Conservation (phyloP, 495 filamentous ascomycete genomes). For the Achaetomiella virescens region DNA sequence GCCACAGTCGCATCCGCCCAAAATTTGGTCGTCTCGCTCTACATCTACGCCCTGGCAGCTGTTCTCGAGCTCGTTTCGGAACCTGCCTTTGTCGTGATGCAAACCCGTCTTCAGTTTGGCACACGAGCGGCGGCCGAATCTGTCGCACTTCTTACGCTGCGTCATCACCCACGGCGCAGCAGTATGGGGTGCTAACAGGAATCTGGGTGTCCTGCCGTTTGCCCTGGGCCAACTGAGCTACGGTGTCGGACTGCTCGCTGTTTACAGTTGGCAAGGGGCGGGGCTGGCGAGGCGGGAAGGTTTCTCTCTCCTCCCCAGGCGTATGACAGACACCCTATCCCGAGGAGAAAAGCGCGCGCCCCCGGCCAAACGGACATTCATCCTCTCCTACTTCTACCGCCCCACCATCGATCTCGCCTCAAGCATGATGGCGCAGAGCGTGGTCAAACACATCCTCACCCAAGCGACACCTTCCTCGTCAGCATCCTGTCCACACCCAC, state of each 20-base stretch:
- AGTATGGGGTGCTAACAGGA: constrained; percentile 46
- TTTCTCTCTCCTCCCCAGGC: constrained; percentile 51
- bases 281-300: constrained; percentile 37
- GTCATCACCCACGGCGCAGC: constrained; percentile 60
- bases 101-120: constrained; percentile 72
- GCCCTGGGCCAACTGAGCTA: constrained; percentile 82
- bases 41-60: constrained; percentile 66
- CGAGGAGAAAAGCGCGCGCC: background rate
- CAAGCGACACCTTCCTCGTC: constrained; percentile 87
- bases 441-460: constrained; percentile 86
- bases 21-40: constrained; percentile 56
- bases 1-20: constrained; percentile 50
- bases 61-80: constrained; percentile 76
- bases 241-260: constrained; percentile 55
- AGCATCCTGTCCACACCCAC: constrained; percentile 63
- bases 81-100: constrained; percentile 76
- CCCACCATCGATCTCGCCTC: constrained; percentile 61
- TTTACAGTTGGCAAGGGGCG: constrained; percentile 55
- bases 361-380: constrained; percentile 30
- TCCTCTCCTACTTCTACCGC: constrained; percentile 58
- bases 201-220: constrained; percentile 72
- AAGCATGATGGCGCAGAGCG: constrained; percentile 77
- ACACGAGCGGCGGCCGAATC: constrained; percentile 76
- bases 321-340: background rate
- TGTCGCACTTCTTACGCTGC: constrained; percentile 64